Percentiles rank a stretch among this genome's conserved stretches.
Conservation (phyloP, 345 rosid genomes). For the Eucalyptus brandiana region DNA sequence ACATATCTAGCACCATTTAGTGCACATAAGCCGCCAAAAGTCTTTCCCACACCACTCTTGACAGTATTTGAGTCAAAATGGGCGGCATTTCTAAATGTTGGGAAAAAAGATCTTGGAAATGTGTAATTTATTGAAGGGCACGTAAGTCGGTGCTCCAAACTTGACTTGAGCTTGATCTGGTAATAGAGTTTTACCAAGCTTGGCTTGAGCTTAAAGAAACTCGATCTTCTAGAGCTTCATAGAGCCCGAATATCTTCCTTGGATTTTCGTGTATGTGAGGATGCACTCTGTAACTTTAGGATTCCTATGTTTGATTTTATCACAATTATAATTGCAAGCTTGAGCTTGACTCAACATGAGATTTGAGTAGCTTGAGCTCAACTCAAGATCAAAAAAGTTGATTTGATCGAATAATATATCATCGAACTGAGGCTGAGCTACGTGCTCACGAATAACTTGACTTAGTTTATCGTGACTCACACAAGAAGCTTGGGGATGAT, state of each 20-base stretch:
- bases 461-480: neutral
- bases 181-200: neutral
- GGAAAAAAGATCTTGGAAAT: neutral
- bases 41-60: neutral
- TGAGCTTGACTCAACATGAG: neutral
- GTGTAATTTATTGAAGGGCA: neutral
- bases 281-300: neutral
- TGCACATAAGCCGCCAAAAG: neutral
- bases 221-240: neutral
- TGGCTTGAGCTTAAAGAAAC: neutral
- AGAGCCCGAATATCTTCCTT: neutral
- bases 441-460: neutral
- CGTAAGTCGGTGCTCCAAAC: neutral
- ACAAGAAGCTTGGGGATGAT: neutral
- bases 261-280: neutral
- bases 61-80: neutral
- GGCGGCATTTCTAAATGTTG: neutral
- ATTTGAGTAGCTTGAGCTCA: neutral
- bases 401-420: neutral
- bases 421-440: neutral
- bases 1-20: neutral
- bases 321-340: neutral
- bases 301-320: neutral
- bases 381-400: neutral
- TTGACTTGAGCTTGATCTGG: neutral